Percentiles rank a stretch among this genome's conserved stretches.
Conservation (phyloP, 139 green algal genomes). For the Haematococcus lacustris region DNA sequence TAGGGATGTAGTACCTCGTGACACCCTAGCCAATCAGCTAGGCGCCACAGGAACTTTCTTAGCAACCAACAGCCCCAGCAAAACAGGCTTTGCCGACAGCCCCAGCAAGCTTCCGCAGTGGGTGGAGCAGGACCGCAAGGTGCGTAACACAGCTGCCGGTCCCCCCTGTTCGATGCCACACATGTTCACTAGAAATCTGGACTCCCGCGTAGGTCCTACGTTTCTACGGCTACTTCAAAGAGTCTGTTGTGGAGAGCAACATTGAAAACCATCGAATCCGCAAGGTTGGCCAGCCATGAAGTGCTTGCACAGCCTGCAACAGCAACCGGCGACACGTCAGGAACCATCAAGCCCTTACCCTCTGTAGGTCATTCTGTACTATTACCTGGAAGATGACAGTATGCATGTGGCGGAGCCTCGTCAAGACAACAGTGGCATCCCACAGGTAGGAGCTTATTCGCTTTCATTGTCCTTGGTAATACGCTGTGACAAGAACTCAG, state of each 20-base stretch:
- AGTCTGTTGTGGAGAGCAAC: constrained; percentile 66
- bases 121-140: constrained; percentile 77
- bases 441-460: no score
- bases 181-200: background rate
- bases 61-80: constrained; percentile 10
- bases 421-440: constrained; percentile 80
- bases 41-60: no score
- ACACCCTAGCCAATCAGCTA: background rate
- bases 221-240: constrained; percentile 88
- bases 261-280: constrained; percentile 74
- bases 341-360: no score
- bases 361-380: constrained; percentile 78
- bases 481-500: no score
- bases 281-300: no score
- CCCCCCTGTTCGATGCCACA: background rate
- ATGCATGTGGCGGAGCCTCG: constrained; percentile 81
- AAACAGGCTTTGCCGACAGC: constrained; percentile 8
- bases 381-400: constrained; percentile 85
- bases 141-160: constrained; percentile 12
- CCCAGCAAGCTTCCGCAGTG: constrained; percentile 58
- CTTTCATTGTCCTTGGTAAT: no score
- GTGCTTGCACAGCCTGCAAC: no score
- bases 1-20: constrained; percentile 6
- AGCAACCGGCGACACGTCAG: no score
- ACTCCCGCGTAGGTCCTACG: constrained; percentile 68